These are phyloP conservation scores for Globisporangium rhizosaccharum DNA, from an alignment of 352 stramenopile species.

Conservation along the genomic window DNA sequence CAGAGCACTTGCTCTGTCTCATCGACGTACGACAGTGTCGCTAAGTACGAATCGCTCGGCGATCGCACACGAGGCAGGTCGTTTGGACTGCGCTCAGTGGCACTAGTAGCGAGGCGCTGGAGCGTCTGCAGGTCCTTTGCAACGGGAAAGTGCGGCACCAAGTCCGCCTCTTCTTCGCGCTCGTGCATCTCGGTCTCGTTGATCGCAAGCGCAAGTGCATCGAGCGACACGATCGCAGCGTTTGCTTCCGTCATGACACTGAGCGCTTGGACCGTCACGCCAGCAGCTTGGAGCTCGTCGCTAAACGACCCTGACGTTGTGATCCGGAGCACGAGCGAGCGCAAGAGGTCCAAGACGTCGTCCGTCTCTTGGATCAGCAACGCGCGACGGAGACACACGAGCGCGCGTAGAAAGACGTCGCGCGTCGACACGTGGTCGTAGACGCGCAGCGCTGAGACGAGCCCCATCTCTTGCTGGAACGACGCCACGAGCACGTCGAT, in stretches of 20 bases:
- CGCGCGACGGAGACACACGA: constrained; percentile 65
- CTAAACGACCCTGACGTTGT: constrained; percentile 71
- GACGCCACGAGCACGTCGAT: constrained; percentile 51
- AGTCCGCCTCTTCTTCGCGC: constrained; percentile 56
- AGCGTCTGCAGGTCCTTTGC: constrained; percentile 43
- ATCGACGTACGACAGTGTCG: constrained; percentile 19
- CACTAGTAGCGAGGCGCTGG: not conserved
- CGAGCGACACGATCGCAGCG: constrained; percentile 48
- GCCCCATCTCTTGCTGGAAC: constrained; percentile 77
- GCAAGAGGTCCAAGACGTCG: constrained; percentile 32
- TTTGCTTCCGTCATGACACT: constrained; percentile 49
- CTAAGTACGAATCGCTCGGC: not conserved
- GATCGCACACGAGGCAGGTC: not conserved
- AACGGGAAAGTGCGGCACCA: constrained; percentile 62
- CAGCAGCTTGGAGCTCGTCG: constrained; percentile 48
- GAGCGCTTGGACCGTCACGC: constrained; percentile 48
- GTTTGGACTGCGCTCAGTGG: not conserved
- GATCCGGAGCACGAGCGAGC: constrained; percentile 56
- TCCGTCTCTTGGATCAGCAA: constrained; percentile 43
- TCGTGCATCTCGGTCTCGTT: constrained; percentile 76
- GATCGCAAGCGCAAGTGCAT: constrained; percentile 49
- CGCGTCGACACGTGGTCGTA: constrained; percentile 64
- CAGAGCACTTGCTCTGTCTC: constrained; percentile 51
- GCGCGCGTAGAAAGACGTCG: constrained; percentile 70
- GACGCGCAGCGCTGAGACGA: constrained; percentile 52